Percentiles rank a stretch among this genome's conserved stretches.
Evolutionary conservation across 2,329 filamentous ascomycete genomes (phyloP).

Genomic region (Pseudogymnoascus sp.): DNA sequence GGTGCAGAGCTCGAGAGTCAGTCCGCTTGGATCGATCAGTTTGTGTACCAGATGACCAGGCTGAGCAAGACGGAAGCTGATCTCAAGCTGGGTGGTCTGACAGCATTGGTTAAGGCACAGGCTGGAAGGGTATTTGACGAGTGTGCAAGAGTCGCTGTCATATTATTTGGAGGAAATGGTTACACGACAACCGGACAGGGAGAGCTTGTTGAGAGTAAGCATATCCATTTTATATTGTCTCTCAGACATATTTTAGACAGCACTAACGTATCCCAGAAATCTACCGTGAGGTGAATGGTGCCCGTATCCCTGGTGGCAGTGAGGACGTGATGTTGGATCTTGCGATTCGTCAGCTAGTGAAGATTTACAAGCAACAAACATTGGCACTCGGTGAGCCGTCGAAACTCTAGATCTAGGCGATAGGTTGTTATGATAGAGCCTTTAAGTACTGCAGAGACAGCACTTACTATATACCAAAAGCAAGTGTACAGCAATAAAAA

Average conservation of each 20-base stretch:
- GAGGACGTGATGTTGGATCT: constrained; percentile 69
- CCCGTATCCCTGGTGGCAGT: constrained; percentile 58
- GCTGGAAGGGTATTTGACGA: constrained; percentile 64
- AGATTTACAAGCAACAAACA: constrained; percentile 43
- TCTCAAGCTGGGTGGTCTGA: constrained; percentile 60
- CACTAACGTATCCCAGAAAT: constrained; percentile 37
- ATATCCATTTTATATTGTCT: not conserved
- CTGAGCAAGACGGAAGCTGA: constrained; percentile 53
- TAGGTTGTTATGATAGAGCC: not conserved
- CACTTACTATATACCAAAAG: not conserved
- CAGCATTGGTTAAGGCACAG: constrained; percentile 65
- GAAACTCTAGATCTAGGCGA: not conserved
- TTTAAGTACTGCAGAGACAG: not conserved
- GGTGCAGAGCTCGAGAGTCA: constrained; percentile 61
- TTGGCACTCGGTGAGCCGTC: not conserved
- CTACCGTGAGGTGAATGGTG: constrained; percentile 55
- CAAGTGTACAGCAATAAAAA: not conserved
- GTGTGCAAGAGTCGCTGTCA: constrained; percentile 59
- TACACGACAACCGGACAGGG: constrained; percentile 64
- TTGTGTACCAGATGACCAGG: constrained; percentile 59
- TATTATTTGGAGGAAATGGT: constrained; percentile 68
- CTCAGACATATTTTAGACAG: not conserved
- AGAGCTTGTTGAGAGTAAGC: constrained; percentile 52
- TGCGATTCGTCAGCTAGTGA: constrained; percentile 61
- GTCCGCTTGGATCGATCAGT: constrained; percentile 66